A percentile compares a stretch with the other conserved stretches of the same genome.
Conservation (phyloP, 2,329 filamentous ascomycete genomes). For the Fusarium pseudonygamai region DNA sequence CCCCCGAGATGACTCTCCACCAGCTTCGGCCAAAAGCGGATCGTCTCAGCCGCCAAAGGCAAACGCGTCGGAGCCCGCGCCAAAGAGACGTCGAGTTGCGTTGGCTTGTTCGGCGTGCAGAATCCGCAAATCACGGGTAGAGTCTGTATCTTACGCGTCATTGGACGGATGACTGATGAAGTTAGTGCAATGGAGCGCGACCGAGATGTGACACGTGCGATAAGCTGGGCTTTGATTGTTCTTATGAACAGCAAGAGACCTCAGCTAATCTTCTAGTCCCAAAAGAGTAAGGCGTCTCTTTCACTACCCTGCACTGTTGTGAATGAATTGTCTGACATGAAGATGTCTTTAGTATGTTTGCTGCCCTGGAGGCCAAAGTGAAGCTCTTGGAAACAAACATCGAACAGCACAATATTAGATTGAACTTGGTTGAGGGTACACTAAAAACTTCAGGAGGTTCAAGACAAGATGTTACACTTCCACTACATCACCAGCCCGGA, state of each 20-base stretch:
- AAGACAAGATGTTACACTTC: not conserved
- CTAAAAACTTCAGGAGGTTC: not conserved
- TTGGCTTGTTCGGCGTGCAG: conserved; percentile 4
- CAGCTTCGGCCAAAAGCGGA: not conserved
- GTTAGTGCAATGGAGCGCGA: not conserved
- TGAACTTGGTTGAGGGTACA: not conserved
- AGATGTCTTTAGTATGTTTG: not conserved
- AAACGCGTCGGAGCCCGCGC: not conserved
- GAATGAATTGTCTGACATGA: not conserved
- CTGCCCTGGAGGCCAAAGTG: not conserved
- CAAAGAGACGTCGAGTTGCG: conserved; percentile 3
- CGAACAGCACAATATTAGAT: not conserved
- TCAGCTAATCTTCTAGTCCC: conserved; percentile 7
- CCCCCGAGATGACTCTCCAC: not conserved
- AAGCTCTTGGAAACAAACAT: not conserved
- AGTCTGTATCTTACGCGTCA: fast-evolving
- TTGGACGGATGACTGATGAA: not conserved
- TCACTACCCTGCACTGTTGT: not conserved
- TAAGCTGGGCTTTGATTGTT: conserved; percentile 6
- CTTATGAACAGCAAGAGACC: not conserved
- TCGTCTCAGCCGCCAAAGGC: not conserved
- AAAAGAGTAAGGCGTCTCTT: not conserved
- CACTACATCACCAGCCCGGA: not conserved
- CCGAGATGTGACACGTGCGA: conserved; percentile 9
- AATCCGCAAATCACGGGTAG: conserved; percentile 10